Evolutionary conservation across 371 early-diverging fungal genomes (phyloP).

Genomic region (Circinella umbellata): DNA sequence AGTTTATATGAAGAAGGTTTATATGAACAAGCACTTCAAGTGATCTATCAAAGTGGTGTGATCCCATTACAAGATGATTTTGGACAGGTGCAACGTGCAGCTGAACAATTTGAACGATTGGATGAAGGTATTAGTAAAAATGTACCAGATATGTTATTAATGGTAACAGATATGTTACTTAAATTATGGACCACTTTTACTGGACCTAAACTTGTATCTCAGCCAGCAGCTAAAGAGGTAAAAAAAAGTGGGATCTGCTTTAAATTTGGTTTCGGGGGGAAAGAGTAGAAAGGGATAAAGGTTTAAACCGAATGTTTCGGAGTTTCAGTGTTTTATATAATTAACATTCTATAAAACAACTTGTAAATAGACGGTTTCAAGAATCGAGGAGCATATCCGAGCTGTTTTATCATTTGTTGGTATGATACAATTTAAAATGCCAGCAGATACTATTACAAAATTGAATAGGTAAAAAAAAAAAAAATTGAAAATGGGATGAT

Average conservation of each 20-base stretch:
- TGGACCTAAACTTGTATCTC: slow-evolving; percentile 10
- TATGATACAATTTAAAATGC: slow-evolving; percentile 82
- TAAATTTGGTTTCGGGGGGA: background rate
- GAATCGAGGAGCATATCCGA: slow-evolving; percentile 51
- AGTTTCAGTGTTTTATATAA: background rate
- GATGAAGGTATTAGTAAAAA: slow-evolving; percentile 76
- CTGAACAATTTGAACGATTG: slow-evolving; percentile 64
- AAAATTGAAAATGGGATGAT: too few species aligned
- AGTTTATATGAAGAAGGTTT: slow-evolving; percentile 20
- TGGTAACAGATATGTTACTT: slow-evolving; percentile 72
- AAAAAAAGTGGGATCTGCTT: background rate
- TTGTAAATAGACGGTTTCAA: slow-evolving; percentile 17
- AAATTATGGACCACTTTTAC: slow-evolving; percentile 33
- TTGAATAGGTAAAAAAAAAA: slow-evolving; percentile 62
- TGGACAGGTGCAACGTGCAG: slow-evolving; percentile 58
- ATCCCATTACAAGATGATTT: slow-evolving; percentile 70
- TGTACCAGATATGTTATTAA: slow-evolving; percentile 77
- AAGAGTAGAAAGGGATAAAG: background rate
- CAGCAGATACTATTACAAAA: slow-evolving; percentile 76
- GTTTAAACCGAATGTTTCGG: background rate
- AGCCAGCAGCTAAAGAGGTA: slow-evolving; percentile 25
- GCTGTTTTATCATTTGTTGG: slow-evolving; percentile 83
- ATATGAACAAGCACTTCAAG: slow-evolving; percentile 33
- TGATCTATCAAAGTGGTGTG: slow-evolving; percentile 36
- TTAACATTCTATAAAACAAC: background rate